Base-by-base conservation (phyloP, 495 filamentous ascomycete species). In the Aspergillus nidulans region DNA sequence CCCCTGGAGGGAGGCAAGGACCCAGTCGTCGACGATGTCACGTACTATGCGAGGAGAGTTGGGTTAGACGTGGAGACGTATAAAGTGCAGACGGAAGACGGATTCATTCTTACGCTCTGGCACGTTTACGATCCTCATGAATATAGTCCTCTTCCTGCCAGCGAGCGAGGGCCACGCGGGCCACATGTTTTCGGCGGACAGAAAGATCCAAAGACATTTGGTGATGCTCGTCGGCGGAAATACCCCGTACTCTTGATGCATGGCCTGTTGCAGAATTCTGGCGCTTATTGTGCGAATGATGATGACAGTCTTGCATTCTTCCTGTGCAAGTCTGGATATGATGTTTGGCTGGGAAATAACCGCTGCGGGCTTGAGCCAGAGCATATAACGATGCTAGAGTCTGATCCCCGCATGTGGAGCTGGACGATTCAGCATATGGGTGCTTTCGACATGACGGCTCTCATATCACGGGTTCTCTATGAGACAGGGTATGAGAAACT, bases 381-480 rank as follows among this genome's bases (percentile, higher is more conserved):
- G 56, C 92, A 97, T 61, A 81, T 78, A 1, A 73, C 85, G 12
- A 75, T 97, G 41, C 74, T 76, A 1, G 81, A 85, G 55, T 73
- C 73, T 16, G 92, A 97, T 63, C 92, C 92, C 6, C 82, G 92
- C 18, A 96, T 97, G 91, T 97, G 92, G 92, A 81, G 86, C 10
- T 97, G 92, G 92, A 96, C 95, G 62, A 95, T 97, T 52, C 82
- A 89, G 0, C 90, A 96, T 70, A 92, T 97, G 84, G 94, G 92
- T 13, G 85, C 89, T 0, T 81, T 95, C 56, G 92, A 97, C 66
- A 80, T 97, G n/a, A 78, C 94, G 1, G 91, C 91, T 1, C 78
- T 97, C n/a, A 79, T 91, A 13, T 87, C 87, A 9, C 87, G 89
- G 16, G 89, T 97, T 6, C 75, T 96, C 0, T 80, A 76, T 50